Conservation (phyloP, 306 rosid genomes). For the Hylodesmum podocarpum region DNA sequence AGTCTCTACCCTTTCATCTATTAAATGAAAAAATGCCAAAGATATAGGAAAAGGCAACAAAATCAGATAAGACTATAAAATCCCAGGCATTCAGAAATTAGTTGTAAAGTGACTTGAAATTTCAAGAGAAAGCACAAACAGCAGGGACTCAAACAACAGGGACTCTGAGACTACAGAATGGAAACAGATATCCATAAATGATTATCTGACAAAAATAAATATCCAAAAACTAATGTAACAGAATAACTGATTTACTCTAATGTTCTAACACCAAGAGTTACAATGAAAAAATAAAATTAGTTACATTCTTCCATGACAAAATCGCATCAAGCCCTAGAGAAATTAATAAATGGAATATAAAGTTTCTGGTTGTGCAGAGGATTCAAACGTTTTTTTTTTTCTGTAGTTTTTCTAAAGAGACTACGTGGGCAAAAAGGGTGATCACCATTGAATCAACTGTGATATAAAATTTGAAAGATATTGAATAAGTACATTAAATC, state of each 20-base stretch:
- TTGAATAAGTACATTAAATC: not conserved
- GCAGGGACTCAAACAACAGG: not conserved
- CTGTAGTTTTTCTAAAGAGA: not conserved
- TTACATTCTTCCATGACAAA: not conserved
- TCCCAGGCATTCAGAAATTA: not conserved
- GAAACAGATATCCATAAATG: not conserved
- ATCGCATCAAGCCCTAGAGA: not conserved
- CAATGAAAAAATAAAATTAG: not conserved
- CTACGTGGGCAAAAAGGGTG: not conserved
- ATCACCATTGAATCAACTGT: not conserved
- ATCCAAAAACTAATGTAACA: not conserved
- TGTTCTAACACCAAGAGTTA: not conserved
- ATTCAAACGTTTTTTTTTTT: not conserved
- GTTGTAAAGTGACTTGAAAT: not conserved
- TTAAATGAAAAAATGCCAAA: constrained; percentile 22
- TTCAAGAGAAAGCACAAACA: constrained; percentile 9
- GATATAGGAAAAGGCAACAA: constrained; percentile 1
- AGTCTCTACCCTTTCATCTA: constrained; percentile 73
- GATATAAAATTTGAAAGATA: not conserved
- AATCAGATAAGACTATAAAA: constrained; percentile 21
- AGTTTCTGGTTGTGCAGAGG: not conserved
- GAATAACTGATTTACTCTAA: not conserved
- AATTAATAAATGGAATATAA: not conserved
- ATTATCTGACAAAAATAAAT: not conserved
- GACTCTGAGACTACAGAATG: not conserved